Conservation (phyloP, 805 yeast species). For the Wickerhamomyces subpelliculosus region DNA sequence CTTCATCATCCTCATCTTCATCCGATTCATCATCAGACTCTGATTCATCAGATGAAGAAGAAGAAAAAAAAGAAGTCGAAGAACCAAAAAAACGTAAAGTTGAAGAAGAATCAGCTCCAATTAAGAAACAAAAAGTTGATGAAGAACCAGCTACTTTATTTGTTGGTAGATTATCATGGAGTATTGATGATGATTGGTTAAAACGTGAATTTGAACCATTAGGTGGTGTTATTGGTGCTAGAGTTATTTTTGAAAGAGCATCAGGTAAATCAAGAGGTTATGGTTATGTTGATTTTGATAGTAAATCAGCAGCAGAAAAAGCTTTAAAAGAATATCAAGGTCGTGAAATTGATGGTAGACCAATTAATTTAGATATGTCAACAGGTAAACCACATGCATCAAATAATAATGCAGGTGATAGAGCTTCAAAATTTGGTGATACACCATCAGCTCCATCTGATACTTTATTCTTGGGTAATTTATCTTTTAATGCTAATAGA, state of each 20-base stretch:
- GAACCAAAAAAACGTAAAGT: slow-evolving; percentile 26
- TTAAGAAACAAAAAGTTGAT: slow-evolving; percentile 46
- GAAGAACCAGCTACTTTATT: slow-evolving; percentile 83
- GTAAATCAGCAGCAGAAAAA: slow-evolving; percentile 71
- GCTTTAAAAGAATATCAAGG: slow-evolving; percentile 85
- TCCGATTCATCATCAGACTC: slow-evolving; percentile 20
- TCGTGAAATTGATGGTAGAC: slow-evolving; percentile 94
- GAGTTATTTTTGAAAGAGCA: slow-evolving; percentile 90
- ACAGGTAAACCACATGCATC: slow-evolving; percentile 67
- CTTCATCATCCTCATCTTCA: no score
- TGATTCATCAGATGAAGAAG: slow-evolving; percentile 26
- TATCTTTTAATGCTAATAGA: slow-evolving; percentile 84
- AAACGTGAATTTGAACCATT: slow-evolving; percentile 72
- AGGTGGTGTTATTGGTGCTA: slow-evolving; percentile 82
- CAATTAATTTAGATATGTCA: slow-evolving; percentile 89
- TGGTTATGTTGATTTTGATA: slow-evolving; percentile 93
- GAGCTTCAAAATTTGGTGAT: slow-evolving; percentile 90
- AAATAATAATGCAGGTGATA: slow-evolving; percentile 49
- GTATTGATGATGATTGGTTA: slow-evolving; percentile 92
- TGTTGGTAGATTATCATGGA: slow-evolving; percentile 97
- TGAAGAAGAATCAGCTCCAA: slow-evolving; percentile 29
- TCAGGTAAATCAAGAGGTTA: slow-evolving; percentile 94
- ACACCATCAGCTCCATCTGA: slow-evolving; percentile 88
- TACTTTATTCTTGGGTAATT: slow-evolving; percentile 93
- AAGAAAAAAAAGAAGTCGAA: slow-evolving; percentile 25